phyloP scores from a whole-genome alignment of 2,329 filamentous ascomycete species.

The Rhynchosporium secalis region DNA sequence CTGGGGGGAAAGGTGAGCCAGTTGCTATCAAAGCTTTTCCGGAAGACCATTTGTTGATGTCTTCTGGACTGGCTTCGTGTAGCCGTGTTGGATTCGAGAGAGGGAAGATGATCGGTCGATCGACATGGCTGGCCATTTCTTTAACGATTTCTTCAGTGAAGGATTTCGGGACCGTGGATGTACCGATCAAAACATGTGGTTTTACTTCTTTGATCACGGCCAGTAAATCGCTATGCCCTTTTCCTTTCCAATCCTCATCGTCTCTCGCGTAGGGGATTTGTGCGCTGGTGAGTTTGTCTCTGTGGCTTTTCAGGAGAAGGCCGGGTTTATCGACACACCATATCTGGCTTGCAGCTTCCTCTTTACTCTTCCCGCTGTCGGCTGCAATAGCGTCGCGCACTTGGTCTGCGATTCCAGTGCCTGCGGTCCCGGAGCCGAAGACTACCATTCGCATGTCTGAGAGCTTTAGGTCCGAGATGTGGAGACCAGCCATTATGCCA shows the following conservation, averaged over 20 bases:
- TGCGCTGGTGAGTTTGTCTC: constrained; percentile 61
- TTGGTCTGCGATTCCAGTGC: constrained; percentile 83
- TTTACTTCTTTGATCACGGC: constrained; percentile 69
- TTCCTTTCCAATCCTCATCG: constrained; percentile 61
- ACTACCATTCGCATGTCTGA: constrained; percentile 70
- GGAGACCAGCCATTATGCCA: constrained; percentile 73
- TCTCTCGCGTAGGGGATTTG: constrained; percentile 68
- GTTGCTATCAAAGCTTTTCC: constrained; percentile 80
- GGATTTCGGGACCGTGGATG: constrained; percentile 72
- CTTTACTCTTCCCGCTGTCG: constrained; percentile 63
- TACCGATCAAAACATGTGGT: constrained; percentile 81
- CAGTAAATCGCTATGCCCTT: constrained; percentile 58
- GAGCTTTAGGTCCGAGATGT: constrained; percentile 66
- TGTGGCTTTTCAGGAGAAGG: constrained; percentile 64
- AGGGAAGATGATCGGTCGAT: constrained; percentile 76
- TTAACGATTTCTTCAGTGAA: constrained; percentile 73
- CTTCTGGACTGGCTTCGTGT: constrained; percentile 77
- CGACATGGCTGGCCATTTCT: constrained; percentile 73
- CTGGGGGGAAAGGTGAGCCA: constrained; percentile 77
- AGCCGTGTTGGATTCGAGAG: constrained; percentile 83
- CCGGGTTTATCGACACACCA: constrained; percentile 85
- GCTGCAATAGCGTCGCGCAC: constrained; percentile 75
- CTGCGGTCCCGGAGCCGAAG: constrained; percentile 80
- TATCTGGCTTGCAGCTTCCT: constrained; percentile 78
- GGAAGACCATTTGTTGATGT: constrained; percentile 76